Evolutionary conservation across 352 stramenopile genomes (phyloP).

Genomic region (Pythium volutum): DNA sequence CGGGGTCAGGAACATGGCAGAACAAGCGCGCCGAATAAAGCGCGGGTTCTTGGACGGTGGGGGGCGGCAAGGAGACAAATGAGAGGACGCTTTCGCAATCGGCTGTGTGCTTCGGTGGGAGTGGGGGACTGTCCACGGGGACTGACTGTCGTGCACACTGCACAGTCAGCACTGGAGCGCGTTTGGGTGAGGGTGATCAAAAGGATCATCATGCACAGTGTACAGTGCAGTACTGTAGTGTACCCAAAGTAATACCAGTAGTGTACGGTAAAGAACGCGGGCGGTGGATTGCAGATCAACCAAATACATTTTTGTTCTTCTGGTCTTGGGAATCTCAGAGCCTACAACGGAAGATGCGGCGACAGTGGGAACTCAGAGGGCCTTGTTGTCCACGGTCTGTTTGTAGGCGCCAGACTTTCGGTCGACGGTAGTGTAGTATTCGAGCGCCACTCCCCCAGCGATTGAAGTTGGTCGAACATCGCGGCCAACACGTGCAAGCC

Average conservation of each 20-base stretch:
- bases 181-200: background rate
- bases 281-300: background rate
- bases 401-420: too few species aligned
- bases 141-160: background rate
- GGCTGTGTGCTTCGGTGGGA: too few species aligned
- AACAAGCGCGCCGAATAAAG: background rate
- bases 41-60: background rate
- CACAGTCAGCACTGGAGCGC: background rate
- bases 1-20: conserved; percentile 19
- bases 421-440: too few species aligned
- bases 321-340: background rate
- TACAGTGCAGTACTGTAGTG: too few species aligned
- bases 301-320: background rate
- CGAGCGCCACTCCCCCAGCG: too few species aligned
- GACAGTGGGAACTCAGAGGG: conserved; percentile 1
- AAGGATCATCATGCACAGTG: too few species aligned
- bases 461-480: too few species aligned
- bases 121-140: background rate
- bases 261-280: too few species aligned
- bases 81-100: background rate
- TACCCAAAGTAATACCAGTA: too few species aligned
- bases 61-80: background rate
- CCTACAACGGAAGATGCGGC: background rate
- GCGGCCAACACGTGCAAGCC: too few species aligned
- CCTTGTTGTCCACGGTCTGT: background rate